phyloP scores from a whole-genome alignment of 2,329 filamentous ascomycete species.

The Sporothrix globosa region DNA sequence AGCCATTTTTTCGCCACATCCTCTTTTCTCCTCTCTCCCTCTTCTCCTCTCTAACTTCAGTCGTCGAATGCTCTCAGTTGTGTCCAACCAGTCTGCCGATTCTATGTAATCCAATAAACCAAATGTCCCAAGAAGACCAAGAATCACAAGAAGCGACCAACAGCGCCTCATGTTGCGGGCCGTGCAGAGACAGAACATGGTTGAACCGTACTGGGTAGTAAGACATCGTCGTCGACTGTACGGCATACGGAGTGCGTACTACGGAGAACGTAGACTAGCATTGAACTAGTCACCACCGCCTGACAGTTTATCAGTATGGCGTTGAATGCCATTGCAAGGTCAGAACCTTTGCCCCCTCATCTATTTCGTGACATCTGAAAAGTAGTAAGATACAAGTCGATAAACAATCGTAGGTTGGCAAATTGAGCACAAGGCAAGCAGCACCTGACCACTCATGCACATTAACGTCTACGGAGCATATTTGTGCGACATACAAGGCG shows the following conservation, averaged over 20 bases:
- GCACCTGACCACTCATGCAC: no score
- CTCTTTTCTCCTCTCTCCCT: background rate
- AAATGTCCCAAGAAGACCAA: no score
- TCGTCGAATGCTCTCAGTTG: background rate
- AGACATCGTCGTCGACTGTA: background rate
- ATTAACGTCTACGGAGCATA: no score
- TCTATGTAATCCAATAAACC: background rate
- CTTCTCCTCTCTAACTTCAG: background rate
- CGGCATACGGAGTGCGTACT: background rate
- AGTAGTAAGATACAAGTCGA: background rate
- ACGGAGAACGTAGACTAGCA: background rate
- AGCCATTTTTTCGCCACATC: background rate
- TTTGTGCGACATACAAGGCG: background rate
- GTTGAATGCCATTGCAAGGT: background rate
- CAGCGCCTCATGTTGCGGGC: slow-evolving; percentile 13
- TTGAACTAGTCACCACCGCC: background rate
- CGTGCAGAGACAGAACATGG: background rate
- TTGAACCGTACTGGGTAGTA: background rate
- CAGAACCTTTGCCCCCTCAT: background rate
- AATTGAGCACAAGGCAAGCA: no score
- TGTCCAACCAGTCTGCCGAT: slow-evolving; percentile 11
- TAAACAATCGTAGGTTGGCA: background rate
- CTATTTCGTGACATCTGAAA: background rate
- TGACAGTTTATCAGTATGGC: background rate
- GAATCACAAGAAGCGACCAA: background rate